Base-by-base conservation (phyloP, 2,329 filamentous ascomycete species). In the Monosporascus sp. region DNA sequence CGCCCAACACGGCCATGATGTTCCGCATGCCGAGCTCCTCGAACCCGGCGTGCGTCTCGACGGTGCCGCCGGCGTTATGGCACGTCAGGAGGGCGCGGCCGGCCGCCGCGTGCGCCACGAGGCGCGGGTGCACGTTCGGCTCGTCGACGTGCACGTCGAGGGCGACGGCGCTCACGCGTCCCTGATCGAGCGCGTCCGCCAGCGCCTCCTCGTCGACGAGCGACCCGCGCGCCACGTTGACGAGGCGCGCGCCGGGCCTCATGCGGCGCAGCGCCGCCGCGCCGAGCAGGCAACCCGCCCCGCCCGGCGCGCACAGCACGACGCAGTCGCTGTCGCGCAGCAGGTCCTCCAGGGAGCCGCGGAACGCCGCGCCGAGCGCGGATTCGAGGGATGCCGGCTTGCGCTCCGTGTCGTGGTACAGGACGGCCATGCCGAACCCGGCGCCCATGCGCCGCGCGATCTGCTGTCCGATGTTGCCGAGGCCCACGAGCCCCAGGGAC, bases 11-110 rank as follows among this genome's bases (percentile, higher is more conserved):
- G 0, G 78, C 78, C 69, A 86, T 72, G 49, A 88, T 76, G 64
- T 88, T 89, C 62, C 81, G 73, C 78, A 89, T 87, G 37, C 80
- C 81, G 65, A 87, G 63, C 66, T 81, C 77, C 72, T 88, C 85
- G 59, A 88, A 87, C 4, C 81, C 83, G n/a, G 79, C 65, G 61
- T 85, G 82, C 56, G 84, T 85, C 65, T 87, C 83, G 15, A 87
- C 74, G 37, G 84, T 86, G 3, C 84, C 83, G 0, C 85, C 85
- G 1, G 84, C 85, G 58, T 86, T 86, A 64, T 88, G 86, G 50
- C 82, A 81, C n/a, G 85, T 82, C 51, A 88, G 65, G 70, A 85
- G 76, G 0, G 81, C 80, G 56, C 31, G 9, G 11, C 76, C 76
- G 7, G 64, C 62, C 0, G 65, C 67, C 0, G 72, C 72, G 41